Percentiles rank a stretch among this genome's conserved stretches.
Evolutionary conservation across 495 filamentous ascomycete genomes (phyloP).

Genomic region (Penicillium fimorum): DNA sequence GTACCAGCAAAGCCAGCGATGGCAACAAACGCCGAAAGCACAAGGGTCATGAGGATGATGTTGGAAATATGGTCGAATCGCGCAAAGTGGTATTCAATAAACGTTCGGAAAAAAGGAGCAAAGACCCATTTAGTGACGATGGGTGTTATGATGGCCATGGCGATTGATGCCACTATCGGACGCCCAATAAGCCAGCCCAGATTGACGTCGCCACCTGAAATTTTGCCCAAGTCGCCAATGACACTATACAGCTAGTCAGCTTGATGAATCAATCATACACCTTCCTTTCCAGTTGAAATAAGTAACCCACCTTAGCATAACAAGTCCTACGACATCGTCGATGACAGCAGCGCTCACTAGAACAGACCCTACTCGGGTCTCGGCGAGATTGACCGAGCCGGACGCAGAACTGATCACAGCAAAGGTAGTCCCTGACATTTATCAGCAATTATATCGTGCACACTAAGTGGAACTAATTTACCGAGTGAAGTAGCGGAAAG

Average conservation of each 20-base stretch:
- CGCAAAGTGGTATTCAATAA: conserved; percentile 34
- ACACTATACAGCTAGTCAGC: conserved; percentile 35
- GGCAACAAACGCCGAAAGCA: conserved; percentile 49
- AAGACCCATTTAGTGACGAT: conserved; percentile 47
- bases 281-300: background rate
- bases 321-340: conserved; percentile 76
- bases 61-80: conserved; percentile 33
- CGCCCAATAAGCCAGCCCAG: conserved; percentile 47
- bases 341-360: conserved; percentile 67
- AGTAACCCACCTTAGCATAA: conserved; percentile 59
- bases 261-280: background rate
- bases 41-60: conserved; percentile 40
- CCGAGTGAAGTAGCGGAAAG: conserved; percentile 38
- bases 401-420: conserved; percentile 34
- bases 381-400: conserved; percentile 24
- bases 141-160: conserved; percentile 50
- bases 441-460: background rate
- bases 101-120: conserved; percentile 40
- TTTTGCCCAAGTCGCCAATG: conserved; percentile 43
- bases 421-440: conserved; percentile 30
- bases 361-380: conserved; percentile 35
- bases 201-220: conserved; percentile 28
- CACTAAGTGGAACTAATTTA: conserved; percentile 5
- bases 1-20: conserved; percentile 59
- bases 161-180: conserved; percentile 56